These are phyloP conservation scores for Chrysopogon serrulatus DNA, from an alignment of 176 grass and related monocot genomes.

Conservation along the genomic window DNA sequence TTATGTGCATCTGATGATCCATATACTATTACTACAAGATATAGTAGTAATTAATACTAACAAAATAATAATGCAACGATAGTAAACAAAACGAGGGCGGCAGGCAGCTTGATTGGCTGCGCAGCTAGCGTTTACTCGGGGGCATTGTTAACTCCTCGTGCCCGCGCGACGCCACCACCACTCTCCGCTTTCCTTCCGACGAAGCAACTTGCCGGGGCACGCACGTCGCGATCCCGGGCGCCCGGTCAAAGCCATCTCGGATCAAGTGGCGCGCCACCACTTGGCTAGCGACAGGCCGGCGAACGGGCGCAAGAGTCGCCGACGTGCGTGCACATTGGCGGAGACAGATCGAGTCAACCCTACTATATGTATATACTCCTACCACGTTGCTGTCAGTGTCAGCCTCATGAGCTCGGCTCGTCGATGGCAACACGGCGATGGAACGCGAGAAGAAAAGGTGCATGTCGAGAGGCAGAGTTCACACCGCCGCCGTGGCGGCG, in stretches of 20 bases:
- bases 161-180: not conserved
- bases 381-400: not conserved
- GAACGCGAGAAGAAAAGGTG: not conserved
- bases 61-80: not conserved
- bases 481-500: not conserved
- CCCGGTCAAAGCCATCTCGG: not conserved
- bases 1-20: not conserved
- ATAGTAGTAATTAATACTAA: not conserved
- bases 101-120: not conserved
- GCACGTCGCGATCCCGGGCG: not conserved
- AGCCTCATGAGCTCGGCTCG: not conserved
- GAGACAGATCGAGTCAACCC: not conserved
- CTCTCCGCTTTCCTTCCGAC: not conserved
- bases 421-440: slow-evolving; percentile 4
- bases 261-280: slow-evolving; percentile 3
- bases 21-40: not conserved
- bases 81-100: not conserved
- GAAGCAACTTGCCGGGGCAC: not conserved
- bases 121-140: slow-evolving; percentile 16
- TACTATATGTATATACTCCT: not conserved
- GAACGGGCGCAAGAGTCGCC: not conserved
- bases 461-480: not conserved
- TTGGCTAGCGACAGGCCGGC: not conserved
- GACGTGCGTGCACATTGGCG: slow-evolving; percentile 13
- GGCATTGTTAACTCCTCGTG: slow-evolving; percentile 6